A percentile compares a stretch with the other conserved stretches of the same genome.
phyloP scores from a whole-genome alignment of 805 yeast genomes.

The Hanseniaspora taiwanica region DNA sequence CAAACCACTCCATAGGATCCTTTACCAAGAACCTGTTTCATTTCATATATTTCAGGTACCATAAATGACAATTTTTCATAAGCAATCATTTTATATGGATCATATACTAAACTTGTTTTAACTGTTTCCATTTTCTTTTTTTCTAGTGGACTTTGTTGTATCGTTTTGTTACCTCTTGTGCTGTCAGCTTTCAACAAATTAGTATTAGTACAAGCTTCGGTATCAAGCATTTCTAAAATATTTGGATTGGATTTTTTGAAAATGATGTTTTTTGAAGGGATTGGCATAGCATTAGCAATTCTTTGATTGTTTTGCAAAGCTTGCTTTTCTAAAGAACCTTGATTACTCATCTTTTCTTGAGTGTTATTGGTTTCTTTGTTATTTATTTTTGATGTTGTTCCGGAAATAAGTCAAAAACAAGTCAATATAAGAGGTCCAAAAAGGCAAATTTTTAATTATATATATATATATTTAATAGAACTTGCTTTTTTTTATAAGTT shows the following conservation, averaged over 20 bases:
- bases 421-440: too few species aligned
- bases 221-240: background rate
- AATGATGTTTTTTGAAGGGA: background rate
- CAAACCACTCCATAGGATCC: slow-evolving; percentile 86
- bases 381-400: too few species aligned
- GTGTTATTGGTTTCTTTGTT: background rate
- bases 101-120: background rate
- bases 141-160: background rate
- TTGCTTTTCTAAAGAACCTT: background rate
- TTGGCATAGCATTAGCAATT: background rate
- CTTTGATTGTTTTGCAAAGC: background rate
- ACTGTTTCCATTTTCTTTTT: background rate
- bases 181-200: background rate
- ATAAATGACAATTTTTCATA: slow-evolving; percentile 47
- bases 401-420: too few species aligned
- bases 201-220: background rate
- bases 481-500: too few species aligned
- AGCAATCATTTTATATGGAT: slow-evolving; percentile 15
- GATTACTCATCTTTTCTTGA: background rate
- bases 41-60: slow-evolving; percentile 45
- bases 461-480: too few species aligned
- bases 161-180: background rate
- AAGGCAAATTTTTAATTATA: too few species aligned
- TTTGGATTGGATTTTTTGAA: background rate
- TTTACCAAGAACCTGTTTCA: slow-evolving; percentile 52